Evolutionary conservation across 441 rosid genomes (phyloP), one percentile per base, ranked within the genome.

Genomic region (Sinapis alba): DNA sequence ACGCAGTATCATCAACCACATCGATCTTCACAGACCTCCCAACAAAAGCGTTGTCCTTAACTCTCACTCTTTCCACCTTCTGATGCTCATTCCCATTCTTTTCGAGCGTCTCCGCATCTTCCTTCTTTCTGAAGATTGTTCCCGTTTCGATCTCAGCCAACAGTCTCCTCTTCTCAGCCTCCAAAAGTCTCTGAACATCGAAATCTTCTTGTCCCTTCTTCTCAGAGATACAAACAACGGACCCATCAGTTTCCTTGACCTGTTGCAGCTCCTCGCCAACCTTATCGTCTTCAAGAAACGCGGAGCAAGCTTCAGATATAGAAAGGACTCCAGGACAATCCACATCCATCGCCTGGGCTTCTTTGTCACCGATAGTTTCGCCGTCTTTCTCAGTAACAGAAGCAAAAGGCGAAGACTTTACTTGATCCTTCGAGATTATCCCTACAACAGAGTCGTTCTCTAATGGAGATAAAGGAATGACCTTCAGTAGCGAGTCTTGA

Each of bases 1-100:
- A 36, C 3, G 86, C 96, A 6, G 88, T 89, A 62, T 90, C 93
- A 75, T 90, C 97, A 59, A 88, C 75, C 28, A 90, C 82, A 76
- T 90, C 84, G 70, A 88, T 56, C 76, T 85, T 85, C 73, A 86
- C 63, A 20, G 96, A 82, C 65, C 71, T 54, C 19, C 87, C 73
- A 58, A 70, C 83, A 62, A 77, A 71, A 21, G 72, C 80, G 63
- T 80, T 80, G 28, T 83, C 84, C 18, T 83, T 66, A 8, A 84
- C 73, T 62, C 75, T 61, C 75, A 72, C 69, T 59, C 47, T 57
- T 62, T 68, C 74, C 53, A 65, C 65, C 45, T 61, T 62, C 69
- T 61, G 16, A 27, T 27, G 36, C 36, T 24, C 27, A 67, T 68
- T 47, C 36, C 65, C 68, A 28, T 62, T 57, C 18, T 69, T 78